phyloP scores from a whole-genome alignment of 176 grass and related monocot species.

The Poa pratensis region DNA sequence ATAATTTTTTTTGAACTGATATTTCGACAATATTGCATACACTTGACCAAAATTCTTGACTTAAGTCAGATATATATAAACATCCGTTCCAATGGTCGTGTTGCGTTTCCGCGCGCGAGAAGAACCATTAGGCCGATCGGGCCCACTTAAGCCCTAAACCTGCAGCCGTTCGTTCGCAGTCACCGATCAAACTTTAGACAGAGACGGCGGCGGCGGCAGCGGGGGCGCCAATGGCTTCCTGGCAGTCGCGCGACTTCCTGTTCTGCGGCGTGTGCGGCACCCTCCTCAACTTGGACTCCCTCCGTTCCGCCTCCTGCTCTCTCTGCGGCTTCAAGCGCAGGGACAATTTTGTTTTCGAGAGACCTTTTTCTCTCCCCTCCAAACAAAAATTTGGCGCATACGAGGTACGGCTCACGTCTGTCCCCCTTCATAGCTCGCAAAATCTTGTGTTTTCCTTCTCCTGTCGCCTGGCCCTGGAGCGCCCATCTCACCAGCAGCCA shows the following conservation, averaged over 20 bases:
- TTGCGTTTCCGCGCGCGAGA: not conserved
- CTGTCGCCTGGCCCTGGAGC: too few species aligned
- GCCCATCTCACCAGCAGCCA: too few species aligned
- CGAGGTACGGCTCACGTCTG: conserved; percentile 46
- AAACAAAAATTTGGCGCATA: too few species aligned
- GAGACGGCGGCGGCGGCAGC: not conserved
- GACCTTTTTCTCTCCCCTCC: not conserved
- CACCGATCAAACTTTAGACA: too few species aligned
- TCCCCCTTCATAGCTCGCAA: not conserved
- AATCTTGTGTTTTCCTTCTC: not conserved
- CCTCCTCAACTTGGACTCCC: conserved; percentile 64
- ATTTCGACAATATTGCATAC: too few species aligned
- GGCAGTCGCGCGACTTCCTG: conserved; percentile 67
- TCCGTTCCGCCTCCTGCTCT: conserved; percentile 55
- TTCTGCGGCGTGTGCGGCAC: conserved; percentile 86
- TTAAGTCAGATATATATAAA: not conserved
- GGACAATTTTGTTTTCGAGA: conserved; percentile 6
- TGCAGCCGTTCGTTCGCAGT: not conserved
- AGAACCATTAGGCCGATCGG: not conserved
- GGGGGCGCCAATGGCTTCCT: conserved; percentile 56
- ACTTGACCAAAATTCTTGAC: too few species aligned
- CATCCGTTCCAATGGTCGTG: not conserved
- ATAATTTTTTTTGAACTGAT: too few species aligned
- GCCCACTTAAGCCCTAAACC: not conserved
- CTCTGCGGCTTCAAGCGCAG: conserved; percentile 86